Evolutionary conservation across 345 rosid genomes (phyloP).

Genomic region (Gossypium raimondii): DNA sequence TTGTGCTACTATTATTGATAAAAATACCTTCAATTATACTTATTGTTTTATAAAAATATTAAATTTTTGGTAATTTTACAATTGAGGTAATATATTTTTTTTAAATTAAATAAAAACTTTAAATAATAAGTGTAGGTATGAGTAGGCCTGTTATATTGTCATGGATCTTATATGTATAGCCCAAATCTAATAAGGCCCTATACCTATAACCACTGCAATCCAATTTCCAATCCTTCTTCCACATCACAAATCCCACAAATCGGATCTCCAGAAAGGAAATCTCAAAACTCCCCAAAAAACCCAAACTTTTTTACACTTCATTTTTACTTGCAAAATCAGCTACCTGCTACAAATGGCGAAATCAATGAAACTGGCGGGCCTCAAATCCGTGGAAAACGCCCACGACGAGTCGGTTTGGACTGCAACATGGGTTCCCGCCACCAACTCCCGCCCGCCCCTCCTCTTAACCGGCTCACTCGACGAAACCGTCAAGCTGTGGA

Average conservation of each 20-base stretch:
- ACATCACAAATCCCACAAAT: not conserved
- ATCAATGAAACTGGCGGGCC: conserved; percentile 80
- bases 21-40: too few species aligned
- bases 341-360: not conserved
- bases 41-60: too few species aligned
- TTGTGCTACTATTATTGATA: too few species aligned
- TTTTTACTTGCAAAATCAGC: not conserved
- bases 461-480: conserved; percentile 89
- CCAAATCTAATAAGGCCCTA: not conserved
- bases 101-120: too few species aligned
- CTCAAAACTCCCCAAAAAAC: not conserved
- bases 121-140: too few species aligned
- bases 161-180: too few species aligned
- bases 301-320: not conserved
- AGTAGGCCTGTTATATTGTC: too few species aligned
- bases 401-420: conserved; percentile 94
- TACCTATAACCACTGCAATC: not conserved
- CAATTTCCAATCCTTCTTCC: not conserved
- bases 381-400: conserved; percentile 73
- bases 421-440: conserved; percentile 81
- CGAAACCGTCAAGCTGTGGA: conserved; percentile 90
- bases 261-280: not conserved
- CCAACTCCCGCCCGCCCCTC: conserved; percentile 56
- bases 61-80: too few species aligned
- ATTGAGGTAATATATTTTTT: too few species aligned